Evolutionary conservation across 768 basidiomycete species (phyloP).

Genomic region (Boletus barrowsii): DNA sequence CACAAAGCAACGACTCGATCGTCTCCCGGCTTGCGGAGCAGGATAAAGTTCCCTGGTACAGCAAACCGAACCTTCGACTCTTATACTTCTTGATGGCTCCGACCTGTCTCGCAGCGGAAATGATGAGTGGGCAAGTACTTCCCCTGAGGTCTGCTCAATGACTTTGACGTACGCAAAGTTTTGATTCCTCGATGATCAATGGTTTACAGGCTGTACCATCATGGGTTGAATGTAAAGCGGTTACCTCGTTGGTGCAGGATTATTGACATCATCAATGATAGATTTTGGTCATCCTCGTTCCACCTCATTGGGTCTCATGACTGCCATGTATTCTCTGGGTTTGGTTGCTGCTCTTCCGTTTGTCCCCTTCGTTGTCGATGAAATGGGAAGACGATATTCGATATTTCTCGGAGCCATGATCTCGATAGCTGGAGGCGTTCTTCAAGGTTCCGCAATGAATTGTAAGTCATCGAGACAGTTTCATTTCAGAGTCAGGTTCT

Average conservation of each 20-base stretch:
- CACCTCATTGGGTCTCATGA: conserved; percentile 53
- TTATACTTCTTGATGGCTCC: conserved; percentile 58
- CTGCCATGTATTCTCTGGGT: conserved; percentile 57
- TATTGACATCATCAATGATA: conserved; percentile 14
- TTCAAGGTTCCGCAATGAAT: conserved; percentile 12
- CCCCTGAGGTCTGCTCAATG: not conserved
- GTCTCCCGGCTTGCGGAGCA: conserved; percentile 27
- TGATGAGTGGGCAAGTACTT: conserved; percentile 2
- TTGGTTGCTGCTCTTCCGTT: conserved; percentile 51
- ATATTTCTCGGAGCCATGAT: conserved; percentile 9
- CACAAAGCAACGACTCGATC: conserved; percentile 5
- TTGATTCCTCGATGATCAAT: conserved; percentile 54
- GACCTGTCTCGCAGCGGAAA: conserved; percentile 16
- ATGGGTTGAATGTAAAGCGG: conserved; percentile 48
- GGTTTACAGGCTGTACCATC: conserved; percentile 57
- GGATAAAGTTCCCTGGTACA: conserved; percentile 55
- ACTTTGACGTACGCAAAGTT: conserved; percentile 2
- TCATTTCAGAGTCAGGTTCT: no score
- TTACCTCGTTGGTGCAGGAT: not conserved
- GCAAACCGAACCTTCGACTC: conserved; percentile 53
- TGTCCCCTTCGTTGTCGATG: conserved; percentile 2
- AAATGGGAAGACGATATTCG: conserved; percentile 5
- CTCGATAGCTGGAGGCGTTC: conserved; percentile 1
- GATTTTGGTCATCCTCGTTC: conserved; percentile 56
- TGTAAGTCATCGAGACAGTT: not conserved